phyloP scores from a whole-genome alignment of 2,329 filamentous ascomycete species.

The Torrubiella hemipterigena region DNA sequence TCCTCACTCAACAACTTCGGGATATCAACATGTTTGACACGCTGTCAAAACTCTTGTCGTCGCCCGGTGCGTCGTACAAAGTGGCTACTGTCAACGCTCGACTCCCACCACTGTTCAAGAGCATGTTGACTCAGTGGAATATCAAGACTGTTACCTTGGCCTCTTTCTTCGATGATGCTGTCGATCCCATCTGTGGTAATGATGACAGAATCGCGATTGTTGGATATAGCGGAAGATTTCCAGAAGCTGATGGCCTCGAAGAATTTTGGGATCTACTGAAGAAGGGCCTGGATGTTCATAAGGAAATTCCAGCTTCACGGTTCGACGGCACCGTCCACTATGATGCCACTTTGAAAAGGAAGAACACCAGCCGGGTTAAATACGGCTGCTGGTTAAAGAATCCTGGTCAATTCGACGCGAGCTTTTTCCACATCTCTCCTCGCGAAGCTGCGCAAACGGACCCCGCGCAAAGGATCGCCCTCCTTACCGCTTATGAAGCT shows the following conservation, averaged over 20 bases:
- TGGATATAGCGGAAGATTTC: conserved; percentile 39
- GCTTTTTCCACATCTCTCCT: conserved; percentile 73
- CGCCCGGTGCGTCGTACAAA: neutral
- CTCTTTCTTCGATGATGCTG: neutral
- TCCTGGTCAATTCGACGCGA: conserved; percentile 59
- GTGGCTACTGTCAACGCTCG: neutral
- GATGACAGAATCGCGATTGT: conserved; percentile 65
- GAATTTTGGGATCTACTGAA: conserved; percentile 53
- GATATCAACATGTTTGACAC: neutral
- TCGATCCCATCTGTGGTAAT: conserved; percentile 3
- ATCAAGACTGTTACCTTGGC: neutral
- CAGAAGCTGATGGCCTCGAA: conserved; percentile 25
- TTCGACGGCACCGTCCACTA: conserved; percentile 55
- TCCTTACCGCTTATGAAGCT: conserved; percentile 66
- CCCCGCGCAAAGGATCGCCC: conserved; percentile 59
- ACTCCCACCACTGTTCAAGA: too few species aligned
- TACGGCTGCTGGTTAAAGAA: conserved; percentile 59
- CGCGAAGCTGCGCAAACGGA: conserved; percentile 61
- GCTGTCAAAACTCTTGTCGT: neutral
- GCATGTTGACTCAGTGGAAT: too few species aligned
- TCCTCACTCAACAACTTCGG: too few species aligned
- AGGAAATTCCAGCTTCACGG: conserved; percentile 49
- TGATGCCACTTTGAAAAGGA: conserved; percentile 51
- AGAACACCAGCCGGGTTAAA: conserved; percentile 55
- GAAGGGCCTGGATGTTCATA: conserved; percentile 54